phyloP scores from a whole-genome alignment of 805 yeast genomes.

The Hermanozyma aechmeae region DNA sequence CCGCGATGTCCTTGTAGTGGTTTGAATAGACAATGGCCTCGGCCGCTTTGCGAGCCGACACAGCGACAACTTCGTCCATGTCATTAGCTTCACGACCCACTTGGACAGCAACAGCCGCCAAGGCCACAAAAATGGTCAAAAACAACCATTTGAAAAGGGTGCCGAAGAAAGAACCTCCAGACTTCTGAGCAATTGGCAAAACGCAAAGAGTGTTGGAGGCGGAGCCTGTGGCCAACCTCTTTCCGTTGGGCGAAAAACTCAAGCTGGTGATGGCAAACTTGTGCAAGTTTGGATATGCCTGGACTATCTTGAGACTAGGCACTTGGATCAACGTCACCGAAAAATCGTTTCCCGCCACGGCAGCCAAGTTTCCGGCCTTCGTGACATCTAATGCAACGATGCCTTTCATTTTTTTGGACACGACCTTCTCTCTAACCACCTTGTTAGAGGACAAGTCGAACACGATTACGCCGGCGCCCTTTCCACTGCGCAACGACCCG shows the following conservation, averaged over 20 bases:
- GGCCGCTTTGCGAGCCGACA: conserved; percentile 13
- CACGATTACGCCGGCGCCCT: conserved; percentile 34
- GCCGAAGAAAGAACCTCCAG: conserved; percentile 30
- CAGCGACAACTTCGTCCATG: conserved; percentile 14
- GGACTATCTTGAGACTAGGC: conserved; percentile 41
- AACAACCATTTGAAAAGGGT: conserved; percentile 22
- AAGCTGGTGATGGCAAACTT: conserved; percentile 70
- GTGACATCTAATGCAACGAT: conserved; percentile 44
- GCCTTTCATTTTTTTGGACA: conserved; percentile 44
- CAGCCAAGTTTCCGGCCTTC: conserved; percentile 33
- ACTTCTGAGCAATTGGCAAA: conserved; percentile 46
- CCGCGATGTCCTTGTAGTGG: conserved; percentile 4
- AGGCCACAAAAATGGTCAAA: conserved; percentile 21
- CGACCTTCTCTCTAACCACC: conserved; percentile 30
- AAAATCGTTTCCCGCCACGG: conserved; percentile 57
- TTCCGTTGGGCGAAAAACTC: conserved; percentile 59
- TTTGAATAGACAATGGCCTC: conserved; percentile 5
- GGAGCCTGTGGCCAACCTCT: conserved; percentile 59
- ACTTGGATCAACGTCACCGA: conserved; percentile 51
- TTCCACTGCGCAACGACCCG: conserved; percentile 20
- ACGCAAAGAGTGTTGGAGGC: conserved; percentile 70
- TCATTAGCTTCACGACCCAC: conserved; percentile 25
- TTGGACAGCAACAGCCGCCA: conserved; percentile 26
- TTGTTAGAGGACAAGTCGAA: conserved; percentile 34
- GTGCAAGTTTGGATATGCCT: conserved; percentile 54